Evolutionary conservation across 2,329 filamentous ascomycete genomes (phyloP).

Genomic region (Neopestalotiopsis clavispora): DNA sequence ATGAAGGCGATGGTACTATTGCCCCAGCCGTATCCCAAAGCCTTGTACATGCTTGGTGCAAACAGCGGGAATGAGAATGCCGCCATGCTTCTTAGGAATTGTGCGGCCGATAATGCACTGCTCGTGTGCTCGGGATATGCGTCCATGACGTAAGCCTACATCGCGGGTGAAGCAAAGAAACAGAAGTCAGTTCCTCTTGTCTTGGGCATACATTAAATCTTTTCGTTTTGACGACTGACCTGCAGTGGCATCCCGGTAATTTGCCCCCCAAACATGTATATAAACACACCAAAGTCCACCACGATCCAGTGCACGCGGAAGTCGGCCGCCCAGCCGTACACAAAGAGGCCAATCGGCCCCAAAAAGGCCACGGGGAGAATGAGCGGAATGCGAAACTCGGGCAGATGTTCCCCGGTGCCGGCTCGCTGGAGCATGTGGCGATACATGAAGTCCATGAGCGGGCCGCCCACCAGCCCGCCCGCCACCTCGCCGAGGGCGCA

Average conservation of each 20-base stretch:
- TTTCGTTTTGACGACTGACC: background rate
- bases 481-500: conserved; percentile 66
- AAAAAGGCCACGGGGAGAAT: conserved; percentile 57
- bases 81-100: conserved; percentile 48
- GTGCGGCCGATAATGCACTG: conserved; percentile 50
- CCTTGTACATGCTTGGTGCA: conserved; percentile 43
- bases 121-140: conserved; percentile 51
- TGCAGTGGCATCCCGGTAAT: conserved; percentile 34
- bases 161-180: background rate
- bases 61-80: conserved; percentile 57
- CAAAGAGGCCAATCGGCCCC: conserved; percentile 39
- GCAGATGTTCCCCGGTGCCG: conserved; percentile 34
- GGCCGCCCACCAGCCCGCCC: conserved; percentile 53
- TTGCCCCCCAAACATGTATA: conserved; percentile 39
- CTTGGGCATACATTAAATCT: too few relatives aligned
- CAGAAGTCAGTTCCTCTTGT: too few relatives aligned
- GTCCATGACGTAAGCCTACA: conserved; percentile 47
- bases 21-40: conserved; percentile 47
- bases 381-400: conserved; percentile 68
- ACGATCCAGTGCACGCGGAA: conserved; percentile 41
- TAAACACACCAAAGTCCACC: conserved; percentile 41
- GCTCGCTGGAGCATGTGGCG: conserved; percentile 19
- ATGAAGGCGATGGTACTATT: conserved; percentile 48
- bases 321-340: conserved; percentile 51
- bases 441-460: conserved; percentile 48